Conservation (phyloP, 1,284 basidiomycete species). For the Anthracocystis panici-leucophaei region DNA sequence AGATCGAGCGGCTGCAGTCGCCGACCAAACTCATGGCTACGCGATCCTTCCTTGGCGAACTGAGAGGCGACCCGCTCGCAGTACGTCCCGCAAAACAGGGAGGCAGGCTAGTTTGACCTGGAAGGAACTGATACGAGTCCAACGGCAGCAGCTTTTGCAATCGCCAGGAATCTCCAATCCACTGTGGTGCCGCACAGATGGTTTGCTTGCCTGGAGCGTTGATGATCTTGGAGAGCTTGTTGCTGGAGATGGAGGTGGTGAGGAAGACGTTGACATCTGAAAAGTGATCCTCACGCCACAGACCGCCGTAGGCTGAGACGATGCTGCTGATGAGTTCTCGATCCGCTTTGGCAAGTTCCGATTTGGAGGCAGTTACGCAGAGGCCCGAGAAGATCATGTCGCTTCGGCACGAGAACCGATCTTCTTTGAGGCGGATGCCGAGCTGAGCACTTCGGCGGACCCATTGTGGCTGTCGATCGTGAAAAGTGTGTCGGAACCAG, state of each 20-base stretch:
- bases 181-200: conserved; percentile 80
- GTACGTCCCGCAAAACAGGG: conserved; percentile 36
- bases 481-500: conserved; percentile 1
- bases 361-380: conserved; percentile 73
- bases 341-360: conserved; percentile 75
- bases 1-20: background rate
- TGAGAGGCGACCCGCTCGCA: conserved; percentile 34
- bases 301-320: conserved; percentile 82
- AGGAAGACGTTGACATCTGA: conserved; percentile 88
- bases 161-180: conserved; percentile 83
- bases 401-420: conserved; percentile 81
- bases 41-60: conserved; percentile 36
- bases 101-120: conserved; percentile 69
- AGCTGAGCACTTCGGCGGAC: conserved; percentile 50
- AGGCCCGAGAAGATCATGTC: conserved; percentile 84
- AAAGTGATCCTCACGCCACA: conserved; percentile 80
- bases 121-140: conserved; percentile 78
- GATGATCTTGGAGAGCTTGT: conserved; percentile 65
- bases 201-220: conserved; percentile 75
- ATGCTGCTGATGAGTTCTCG: conserved; percentile 80
- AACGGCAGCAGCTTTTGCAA: conserved; percentile 75
- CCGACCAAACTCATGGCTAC: conserved; percentile 34
- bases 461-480: conserved; percentile 52
- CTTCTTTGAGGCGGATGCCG: conserved; percentile 54
- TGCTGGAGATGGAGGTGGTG: conserved; percentile 68